Base-by-base conservation (phyloP, 2,329 filamentous ascomycete species). In the Calonectria henricotiae region DNA sequence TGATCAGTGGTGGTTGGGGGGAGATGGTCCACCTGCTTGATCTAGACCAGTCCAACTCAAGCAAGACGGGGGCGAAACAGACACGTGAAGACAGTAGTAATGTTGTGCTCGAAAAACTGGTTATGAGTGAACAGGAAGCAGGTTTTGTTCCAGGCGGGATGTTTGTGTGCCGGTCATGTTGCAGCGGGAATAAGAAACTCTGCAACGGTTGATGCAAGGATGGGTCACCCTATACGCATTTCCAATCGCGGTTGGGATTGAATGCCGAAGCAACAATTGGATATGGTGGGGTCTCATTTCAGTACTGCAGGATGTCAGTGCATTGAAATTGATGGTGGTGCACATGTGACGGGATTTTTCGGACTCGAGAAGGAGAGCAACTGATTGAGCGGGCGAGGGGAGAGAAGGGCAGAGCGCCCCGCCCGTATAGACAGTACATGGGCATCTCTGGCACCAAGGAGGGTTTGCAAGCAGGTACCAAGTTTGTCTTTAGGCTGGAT, bases 201-300 rank as follows among this genome's bases (percentile, higher is more conserved):
- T 60, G 51, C 43, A 69, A 65, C 62, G 54, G 67, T 62, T 20
- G 32, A 69, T 65, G 62, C 32, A 37, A 65, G 61, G 62, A 20
- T 43, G 13, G 46, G 32, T 37, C 37, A 43, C 27, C 6, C 30
- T 37, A 17, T 20, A 7, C 15, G 11, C 43, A 60, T 63, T 49
- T 30, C 49, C 30, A 68, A 55, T 63, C 32, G 43, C 20, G 35
- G 55, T 41, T n/a, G 30, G 41, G n/a, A 27, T 41, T 23, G 35
- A 11, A 27, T 35, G 32, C 47, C 39, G 47, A 41, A 55, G 51
- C 51, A 61, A 69, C 67, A 25, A 61, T 61, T 61, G 55, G 55
- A 32, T 27, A 20, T 25, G 55, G 55, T n/a, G 25, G 55, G n/a
- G 55, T 41, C 55, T 44, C 51, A 39, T n/a, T 37, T 44, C 30